These are phyloP conservation scores for Populus hybrid DNA, from an alignment of 441 rosid genomes.

Conservation along the genomic window DNA sequence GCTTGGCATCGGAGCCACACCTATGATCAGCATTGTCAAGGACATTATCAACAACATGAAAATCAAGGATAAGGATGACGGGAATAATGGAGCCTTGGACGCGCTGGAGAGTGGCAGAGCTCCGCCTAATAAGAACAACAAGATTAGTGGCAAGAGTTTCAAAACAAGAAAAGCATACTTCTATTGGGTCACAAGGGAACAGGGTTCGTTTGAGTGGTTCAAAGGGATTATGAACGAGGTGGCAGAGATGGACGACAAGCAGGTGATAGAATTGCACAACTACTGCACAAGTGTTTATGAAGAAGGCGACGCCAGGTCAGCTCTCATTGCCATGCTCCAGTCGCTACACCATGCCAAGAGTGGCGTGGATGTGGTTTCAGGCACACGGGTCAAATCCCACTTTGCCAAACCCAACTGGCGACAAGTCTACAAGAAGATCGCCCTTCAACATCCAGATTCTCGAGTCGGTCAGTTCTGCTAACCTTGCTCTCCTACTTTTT, in stretches of 20 bases:
- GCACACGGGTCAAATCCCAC: conserved; percentile 49
- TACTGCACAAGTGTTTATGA: conserved; percentile 94
- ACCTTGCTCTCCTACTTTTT: neutral
- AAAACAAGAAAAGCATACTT: conserved; percentile 74
- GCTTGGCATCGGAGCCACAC: conserved; percentile 89
- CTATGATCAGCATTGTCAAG: conserved; percentile 88
- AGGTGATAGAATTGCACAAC: conserved; percentile 75
- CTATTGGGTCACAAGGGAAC: conserved; percentile 93
- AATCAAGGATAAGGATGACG: conserved; percentile 35
- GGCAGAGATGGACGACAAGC: conserved; percentile 68
- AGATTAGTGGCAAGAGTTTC: conserved; percentile 33
- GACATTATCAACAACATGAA: conserved; percentile 90
- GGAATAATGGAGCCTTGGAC: neutral
- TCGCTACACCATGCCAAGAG: conserved; percentile 82
- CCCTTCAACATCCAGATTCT: conserved; percentile 47
- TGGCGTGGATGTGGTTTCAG: conserved; percentile 86
- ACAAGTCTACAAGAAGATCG: conserved; percentile 70
- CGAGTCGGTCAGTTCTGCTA: conserved; percentile 54
- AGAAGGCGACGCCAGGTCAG: conserved; percentile 90
- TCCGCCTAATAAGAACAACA: neutral
- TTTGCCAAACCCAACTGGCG: conserved; percentile 66
- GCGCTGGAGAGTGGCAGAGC: conserved; percentile 15
- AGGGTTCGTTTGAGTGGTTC: conserved; percentile 96
- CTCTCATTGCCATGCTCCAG: conserved; percentile 84
- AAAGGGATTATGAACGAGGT: conserved; percentile 93